Base-by-base conservation (phyloP, 2,329 filamentous ascomycete genomes). In the Epichloe coenophiala region DNA sequence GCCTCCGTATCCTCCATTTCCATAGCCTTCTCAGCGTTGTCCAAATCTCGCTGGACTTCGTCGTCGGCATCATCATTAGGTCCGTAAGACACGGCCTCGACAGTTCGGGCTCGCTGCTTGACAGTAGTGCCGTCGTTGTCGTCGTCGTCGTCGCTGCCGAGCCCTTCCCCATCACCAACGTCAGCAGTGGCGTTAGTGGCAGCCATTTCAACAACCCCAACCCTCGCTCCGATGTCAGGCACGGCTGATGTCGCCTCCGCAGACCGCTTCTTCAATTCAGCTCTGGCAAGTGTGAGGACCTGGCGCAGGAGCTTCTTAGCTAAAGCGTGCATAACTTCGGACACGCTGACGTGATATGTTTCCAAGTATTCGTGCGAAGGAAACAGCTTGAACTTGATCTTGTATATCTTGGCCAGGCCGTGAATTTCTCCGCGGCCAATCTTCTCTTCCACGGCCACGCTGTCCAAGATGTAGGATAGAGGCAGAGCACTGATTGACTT, bases 1-100 rank as follows among this genome's bases (percentile, higher is more conserved):
- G 74, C 57, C 77, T 75, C 37, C 71, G 63, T 9, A 31, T 31
- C 67, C 19, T 73, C 69, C 40, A 52, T 51, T 36, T 67, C 65
- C 17, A 84, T 80, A 37, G 80, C 74, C 47, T 54, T 47, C 7
- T 80, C 76, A 2, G 76, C 76, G 19, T 80, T 79, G 2, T 79
- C 76, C 60, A 84, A 76, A 51, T 77, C 75, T 48, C 73, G 71
- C 59, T 84, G 82, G 50, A 94, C 81, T 37, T 77, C 82, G 57
- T 88, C 79, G 61, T 97, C 93, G 4, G 91, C 91, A 5, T 95
- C 90, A 62, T 97, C 93, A 45, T 95, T 94, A 36, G 84, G 87
- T 39, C 88, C 91, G 58, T 96, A 97, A 13, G 88, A 93, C 2
- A 91, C 83, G 33, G 84, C 86, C 66, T 95, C 86, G 48, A 77